These are phyloP conservation scores for Aspergillus sp. DNA, from an alignment of 2,329 filamentous ascomycete genomes.

Conservation along the genomic window DNA sequence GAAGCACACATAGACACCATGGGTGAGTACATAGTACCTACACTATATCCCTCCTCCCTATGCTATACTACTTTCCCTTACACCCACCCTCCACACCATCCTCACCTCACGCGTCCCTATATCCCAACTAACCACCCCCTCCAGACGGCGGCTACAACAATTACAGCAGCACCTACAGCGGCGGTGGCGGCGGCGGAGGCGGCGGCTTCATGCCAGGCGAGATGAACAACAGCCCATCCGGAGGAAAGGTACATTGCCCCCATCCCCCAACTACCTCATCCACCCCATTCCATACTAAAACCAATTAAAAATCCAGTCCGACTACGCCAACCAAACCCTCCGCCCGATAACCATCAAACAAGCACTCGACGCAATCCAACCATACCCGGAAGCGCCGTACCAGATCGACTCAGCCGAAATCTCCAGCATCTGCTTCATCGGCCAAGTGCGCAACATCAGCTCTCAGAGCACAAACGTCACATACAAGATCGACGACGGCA, in stretches of 20 bases:
- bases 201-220: slow-evolving; percentile 61
- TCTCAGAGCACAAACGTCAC: slow-evolving; percentile 89
- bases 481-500: slow-evolving; percentile 93
- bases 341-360: slow-evolving; percentile 96
- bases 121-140: background rate
- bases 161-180: slow-evolving; percentile 57
- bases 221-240: slow-evolving; percentile 52
- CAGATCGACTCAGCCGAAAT: slow-evolving; percentile 76
- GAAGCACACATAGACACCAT: slow-evolving; percentile 23
- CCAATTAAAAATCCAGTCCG: slow-evolving; percentile 34
- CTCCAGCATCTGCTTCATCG: slow-evolving; percentile 80
- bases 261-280: background rate
- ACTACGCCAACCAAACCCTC: slow-evolving; percentile 75
- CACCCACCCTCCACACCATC: background rate
- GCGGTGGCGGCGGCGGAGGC: slow-evolving; percentile 51
- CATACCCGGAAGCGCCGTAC: slow-evolving; percentile 74
- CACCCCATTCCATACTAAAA: slow-evolving; percentile 8
- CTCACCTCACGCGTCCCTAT: background rate
- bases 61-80: too few relatives aligned
- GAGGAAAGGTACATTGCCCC: slow-evolving; percentile 39
- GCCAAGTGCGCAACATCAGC: slow-evolving; percentile 84
- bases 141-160: slow-evolving; percentile 15
- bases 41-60: too few relatives aligned
- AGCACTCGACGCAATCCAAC: slow-evolving; percentile 77
- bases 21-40: slow-evolving; percentile 25